Evolutionary conservation across 148 eudicot species (phyloP), one percentile per base, ranked within the genome.

Genomic region (Heliosperma pusillum): DNA sequence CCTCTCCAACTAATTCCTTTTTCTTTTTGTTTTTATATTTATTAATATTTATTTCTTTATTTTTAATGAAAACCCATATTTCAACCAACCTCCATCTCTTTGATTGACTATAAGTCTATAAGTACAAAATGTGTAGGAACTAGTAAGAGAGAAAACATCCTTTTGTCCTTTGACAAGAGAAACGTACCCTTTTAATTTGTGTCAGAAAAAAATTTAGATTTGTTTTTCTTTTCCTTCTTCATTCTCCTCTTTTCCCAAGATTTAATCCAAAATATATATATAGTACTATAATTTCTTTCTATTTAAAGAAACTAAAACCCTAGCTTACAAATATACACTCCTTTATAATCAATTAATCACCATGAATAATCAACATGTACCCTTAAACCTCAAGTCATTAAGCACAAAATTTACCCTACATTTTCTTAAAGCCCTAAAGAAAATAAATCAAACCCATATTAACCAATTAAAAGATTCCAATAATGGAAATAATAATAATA

Each of bases 371-470:
- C 74, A 64, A 64, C 10, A 7, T 55, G 69, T 66, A 55, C 65
- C 76, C 52, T 61, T 57, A 71, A 80, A 75, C 76, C 82, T 81
- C 72, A 81, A 44, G 47, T 74, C 88, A 26, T 65, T 90, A 45
- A 88, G 81, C 75, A 82, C 85, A 20, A 83, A 76, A 68, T 89
- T 93, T 53, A 64, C 94, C 16, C 33, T 79, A 57, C 64, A 81
- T 3, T 93, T 93, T 66, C 82, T 93, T 20, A 80, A 75, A 81
- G 86, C 98, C 75, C 79, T 93, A 66, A 88, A 81, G 64, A 82
- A 83, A 30, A 83, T 77, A 57, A 80, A 74, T 67, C 77, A 44
- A 69, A 69, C 64, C 17, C 75, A 77, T 45, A 36, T 59, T 10
- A 58, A 56, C 26, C 62, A 6, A 27, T n/a, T 4, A 22, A 21